Conservation (phyloP, 2,329 filamentous ascomycete genomes). For the Pestalotiopsis sp. region DNA sequence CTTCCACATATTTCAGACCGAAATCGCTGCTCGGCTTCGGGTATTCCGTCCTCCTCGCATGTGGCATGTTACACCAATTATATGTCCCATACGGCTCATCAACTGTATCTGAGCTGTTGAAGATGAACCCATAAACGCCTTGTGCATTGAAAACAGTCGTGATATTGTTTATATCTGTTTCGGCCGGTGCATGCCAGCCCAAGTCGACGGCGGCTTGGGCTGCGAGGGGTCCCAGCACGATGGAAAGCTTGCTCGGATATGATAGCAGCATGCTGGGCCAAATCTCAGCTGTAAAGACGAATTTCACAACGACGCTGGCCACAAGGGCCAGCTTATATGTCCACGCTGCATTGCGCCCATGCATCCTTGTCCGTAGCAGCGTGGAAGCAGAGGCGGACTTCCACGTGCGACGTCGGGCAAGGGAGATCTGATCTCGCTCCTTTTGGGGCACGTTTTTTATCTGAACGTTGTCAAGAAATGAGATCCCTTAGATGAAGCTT, state of each 20-base stretch:
- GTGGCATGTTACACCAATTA: conserved; percentile 89
- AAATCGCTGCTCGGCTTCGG: conserved; percentile 54
- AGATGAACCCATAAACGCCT: conserved; percentile 75
- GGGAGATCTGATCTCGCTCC: neutral
- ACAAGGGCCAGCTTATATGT: neutral
- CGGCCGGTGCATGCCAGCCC: conserved; percentile 60
- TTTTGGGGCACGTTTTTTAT: neutral
- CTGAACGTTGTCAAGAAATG: neutral
- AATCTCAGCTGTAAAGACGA: neutral
- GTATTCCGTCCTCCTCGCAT: conserved; percentile 71
- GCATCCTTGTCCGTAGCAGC: neutral
- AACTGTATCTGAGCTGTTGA: conserved; percentile 65
- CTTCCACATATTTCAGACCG: conserved; percentile 73
- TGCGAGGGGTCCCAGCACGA: neutral
- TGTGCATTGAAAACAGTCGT: conserved; percentile 54
- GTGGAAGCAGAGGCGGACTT: too few relatives aligned
- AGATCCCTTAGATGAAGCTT: neutral
- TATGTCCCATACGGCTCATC: conserved; percentile 62
- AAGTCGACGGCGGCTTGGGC: conserved; percentile 35
- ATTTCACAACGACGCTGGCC: neutral
- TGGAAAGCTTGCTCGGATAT: neutral
- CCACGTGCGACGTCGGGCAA: neutral
- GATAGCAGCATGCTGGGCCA: neutral
- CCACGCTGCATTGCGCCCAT: neutral
- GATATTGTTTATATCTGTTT: conserved; percentile 63